Conservation (phyloP, 176 grass and related monocot species). For the Hordeum marinum region DNA sequence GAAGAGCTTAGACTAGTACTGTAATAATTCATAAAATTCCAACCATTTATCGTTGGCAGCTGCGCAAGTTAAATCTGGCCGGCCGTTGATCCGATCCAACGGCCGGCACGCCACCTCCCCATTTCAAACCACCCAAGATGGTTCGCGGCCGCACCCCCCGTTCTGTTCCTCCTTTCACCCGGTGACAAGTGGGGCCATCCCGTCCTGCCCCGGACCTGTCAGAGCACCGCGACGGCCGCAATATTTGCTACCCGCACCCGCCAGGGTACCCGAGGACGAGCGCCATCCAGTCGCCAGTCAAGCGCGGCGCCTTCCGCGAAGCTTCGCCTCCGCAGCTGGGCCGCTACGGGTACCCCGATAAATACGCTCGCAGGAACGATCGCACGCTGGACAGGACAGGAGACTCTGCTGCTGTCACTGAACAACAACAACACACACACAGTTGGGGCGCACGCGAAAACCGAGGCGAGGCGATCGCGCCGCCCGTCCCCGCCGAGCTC, state of each 20-base stretch:
- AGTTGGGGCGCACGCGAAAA: neutral
- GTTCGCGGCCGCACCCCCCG: too few species aligned
- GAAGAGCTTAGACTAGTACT: too few species aligned
- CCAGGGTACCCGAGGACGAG: neutral
- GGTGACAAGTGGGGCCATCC: too few species aligned
- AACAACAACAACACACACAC: neutral
- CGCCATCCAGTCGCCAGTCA: neutral
- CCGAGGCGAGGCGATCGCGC: neutral
- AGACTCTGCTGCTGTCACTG: neutral
- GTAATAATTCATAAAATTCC: neutral
- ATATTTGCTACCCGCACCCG: neutral
- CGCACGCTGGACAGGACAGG: neutral
- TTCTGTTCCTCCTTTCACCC: too few species aligned
- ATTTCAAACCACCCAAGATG: too few species aligned
- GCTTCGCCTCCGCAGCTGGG: neutral
- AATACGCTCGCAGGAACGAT: neutral
- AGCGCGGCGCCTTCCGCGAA: neutral
- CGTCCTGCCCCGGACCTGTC: neutral
- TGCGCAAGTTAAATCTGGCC: neutral
- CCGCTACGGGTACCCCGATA: slow-evolving; percentile 3
- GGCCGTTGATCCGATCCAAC: neutral
- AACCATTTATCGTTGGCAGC: neutral
- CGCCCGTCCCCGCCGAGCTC: neutral
- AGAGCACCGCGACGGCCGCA: neutral
- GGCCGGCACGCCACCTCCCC: neutral